phyloP scores from a whole-genome alignment of 208 protist genomes.

The Wallacemonas sp. region DNA sequence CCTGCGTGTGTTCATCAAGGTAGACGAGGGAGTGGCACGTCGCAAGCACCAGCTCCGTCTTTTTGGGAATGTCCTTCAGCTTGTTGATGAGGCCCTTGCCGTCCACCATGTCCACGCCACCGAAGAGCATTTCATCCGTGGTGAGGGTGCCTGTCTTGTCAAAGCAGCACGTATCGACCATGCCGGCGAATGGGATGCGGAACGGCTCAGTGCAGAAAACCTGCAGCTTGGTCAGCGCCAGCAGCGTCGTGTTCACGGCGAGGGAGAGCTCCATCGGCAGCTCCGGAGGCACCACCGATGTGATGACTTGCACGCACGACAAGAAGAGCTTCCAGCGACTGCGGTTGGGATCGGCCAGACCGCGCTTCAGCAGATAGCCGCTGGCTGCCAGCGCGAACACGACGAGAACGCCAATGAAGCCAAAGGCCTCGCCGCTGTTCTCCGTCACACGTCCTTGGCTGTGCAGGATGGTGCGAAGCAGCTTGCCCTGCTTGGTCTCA shows the following conservation, averaged over 20 bases:
- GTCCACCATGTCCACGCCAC: constrained; percentile 85
- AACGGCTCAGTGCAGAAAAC: constrained; percentile 98
- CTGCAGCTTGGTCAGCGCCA: constrained; percentile 90
- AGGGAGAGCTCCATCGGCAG: constrained; percentile 99
- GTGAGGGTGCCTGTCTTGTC: constrained; percentile 99
- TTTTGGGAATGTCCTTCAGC: constrained; percentile 68
- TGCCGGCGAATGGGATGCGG: constrained; percentile 99
- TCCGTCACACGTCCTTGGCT: constrained; percentile 94
- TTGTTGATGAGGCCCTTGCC: constrained; percentile 90
- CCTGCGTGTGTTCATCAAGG: constrained; percentile 82
- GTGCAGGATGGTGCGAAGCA: constrained; percentile 94
- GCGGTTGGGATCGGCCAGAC: constrained; percentile 75
- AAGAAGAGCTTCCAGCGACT: constrained; percentile 97
- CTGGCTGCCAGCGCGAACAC: constrained; percentile 95
- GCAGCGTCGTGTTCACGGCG: constrained; percentile 97
- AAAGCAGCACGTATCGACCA: constrained; percentile 98
- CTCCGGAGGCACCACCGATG: constrained; percentile 99
- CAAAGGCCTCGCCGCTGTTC: constrained; percentile 95
- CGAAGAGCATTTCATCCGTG: constrained; percentile 93
- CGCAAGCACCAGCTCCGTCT: constrained; percentile 79
- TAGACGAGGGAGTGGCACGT: constrained; percentile 91
- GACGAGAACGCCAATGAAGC: constrained; percentile 98
- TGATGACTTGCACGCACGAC: constrained; percentile 98
- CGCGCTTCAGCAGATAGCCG: constrained; percentile 94
- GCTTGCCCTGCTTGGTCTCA: constrained; percentile 97